Base-by-base conservation (phyloP, 192 early-diverging fungal genomes). In the Phlyctochytrium planicorne region DNA sequence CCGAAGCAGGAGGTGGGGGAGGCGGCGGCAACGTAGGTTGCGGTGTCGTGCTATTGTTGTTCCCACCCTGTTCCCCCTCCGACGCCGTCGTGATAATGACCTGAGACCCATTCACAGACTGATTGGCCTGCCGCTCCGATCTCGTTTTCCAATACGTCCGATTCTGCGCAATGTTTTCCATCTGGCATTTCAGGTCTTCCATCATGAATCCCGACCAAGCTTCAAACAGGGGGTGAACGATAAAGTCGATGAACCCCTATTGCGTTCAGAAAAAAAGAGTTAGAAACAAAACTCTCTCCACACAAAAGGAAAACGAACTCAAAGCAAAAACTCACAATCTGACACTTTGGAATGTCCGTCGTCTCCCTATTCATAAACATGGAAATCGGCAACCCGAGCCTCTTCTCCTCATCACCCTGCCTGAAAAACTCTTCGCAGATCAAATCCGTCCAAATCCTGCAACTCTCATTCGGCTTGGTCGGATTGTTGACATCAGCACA, bases 171-270 rank as follows among this genome's bases (percentile, higher is more conserved):
- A 81, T 63, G 55, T 81, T 81, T n/a, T 63, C 34, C 40, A 77
- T 69, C 25, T 74, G 73, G 34, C 36, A 52, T 10, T 60, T 37
- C 23, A 76, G 14, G 25, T 80, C 80, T 34, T 71, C 78, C 29
- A 67, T 16, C 67, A 77, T 77, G 47, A 71, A 82, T 4, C 17
- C 24, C 14, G 52, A 16, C 74, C 75, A 82, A 29, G 69, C 75
- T 24, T 82, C 80, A 63, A 74, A 82, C 34, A 82, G 60, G 1
- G 80, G 80, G 10, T 47, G 53, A 0, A 79, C 80, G 36, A 85
- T 79, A 59, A 74, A 85, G 34, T 82, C 80, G 60, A 85, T 85
- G 68, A 85, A 85, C 4, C 83, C 80, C 80, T 82, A 34, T n/a
- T 30, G 32, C 10, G 16, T 35, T 27, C 16, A 33, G n/a, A 55